phyloP scores from a whole-genome alignment of 768 basidiomycete species.

The Pisolithus albus region DNA sequence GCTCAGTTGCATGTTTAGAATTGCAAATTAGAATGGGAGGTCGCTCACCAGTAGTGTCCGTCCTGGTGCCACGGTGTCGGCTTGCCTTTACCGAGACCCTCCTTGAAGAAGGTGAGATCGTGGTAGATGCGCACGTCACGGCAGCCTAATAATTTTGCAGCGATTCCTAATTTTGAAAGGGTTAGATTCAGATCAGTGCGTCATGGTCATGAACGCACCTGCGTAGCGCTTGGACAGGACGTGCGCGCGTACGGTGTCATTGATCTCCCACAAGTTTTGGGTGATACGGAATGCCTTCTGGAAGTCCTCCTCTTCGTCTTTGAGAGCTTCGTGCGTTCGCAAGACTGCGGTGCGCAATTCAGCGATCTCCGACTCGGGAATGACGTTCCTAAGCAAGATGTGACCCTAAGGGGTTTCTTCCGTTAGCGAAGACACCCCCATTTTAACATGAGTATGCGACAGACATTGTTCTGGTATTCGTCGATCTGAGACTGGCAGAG shows the following conservation, averaged over 20 bases:
- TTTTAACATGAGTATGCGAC: not conserved
- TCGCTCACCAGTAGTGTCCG: conserved; percentile 1
- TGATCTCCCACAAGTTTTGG: conserved; percentile 3
- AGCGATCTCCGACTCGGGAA: not conserved
- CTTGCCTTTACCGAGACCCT: conserved; percentile 1
- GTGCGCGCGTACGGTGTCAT: conserved; percentile 1
- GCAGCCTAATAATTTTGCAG: conserved; percentile 4
- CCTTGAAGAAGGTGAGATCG: conserved; percentile 6
- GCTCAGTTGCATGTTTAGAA: not conserved
- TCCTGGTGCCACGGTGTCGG: conserved; percentile 2
- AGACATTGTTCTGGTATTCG: conserved; percentile 1
- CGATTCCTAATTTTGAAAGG: not conserved
- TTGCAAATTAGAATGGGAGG: not conserved
- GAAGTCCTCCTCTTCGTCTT: conserved; percentile 1
- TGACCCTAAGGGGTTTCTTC: not conserved
- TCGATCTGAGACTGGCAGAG: not conserved
- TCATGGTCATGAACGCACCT: not conserved
- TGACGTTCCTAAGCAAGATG: not conserved
- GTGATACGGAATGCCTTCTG: conserved; percentile 4
- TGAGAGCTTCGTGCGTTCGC: not conserved
- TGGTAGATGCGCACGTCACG: conserved; percentile 5
- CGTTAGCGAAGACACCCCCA: not conserved
- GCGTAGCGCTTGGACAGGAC: conserved; percentile 4
- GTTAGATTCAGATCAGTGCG: not conserved
- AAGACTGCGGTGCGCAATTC: conserved; percentile 2